Evolutionary conservation across 1,139 yeast genomes (phyloP).

Genomic region (Komagataea norvegica): DNA sequence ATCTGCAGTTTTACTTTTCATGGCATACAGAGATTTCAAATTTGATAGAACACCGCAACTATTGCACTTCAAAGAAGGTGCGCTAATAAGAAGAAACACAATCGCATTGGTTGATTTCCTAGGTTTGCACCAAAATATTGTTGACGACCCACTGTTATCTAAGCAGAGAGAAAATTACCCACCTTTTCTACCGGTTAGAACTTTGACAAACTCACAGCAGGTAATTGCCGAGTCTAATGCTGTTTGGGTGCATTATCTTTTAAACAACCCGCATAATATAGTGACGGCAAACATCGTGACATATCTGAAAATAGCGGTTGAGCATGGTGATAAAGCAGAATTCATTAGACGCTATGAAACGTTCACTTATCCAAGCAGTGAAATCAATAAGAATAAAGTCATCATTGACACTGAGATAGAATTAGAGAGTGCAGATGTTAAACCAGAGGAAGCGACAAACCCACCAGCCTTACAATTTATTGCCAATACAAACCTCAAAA

Average conservation of each 20-base stretch:
- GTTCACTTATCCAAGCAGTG: conserved; percentile 40
- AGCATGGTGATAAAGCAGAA: conserved; percentile 40
- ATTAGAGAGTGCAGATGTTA: conserved; percentile 10
- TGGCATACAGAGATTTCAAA: conserved; percentile 49
- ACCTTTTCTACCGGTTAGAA: conserved; percentile 64
- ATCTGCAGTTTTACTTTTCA: conserved; percentile 49
- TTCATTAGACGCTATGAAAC: conserved; percentile 48
- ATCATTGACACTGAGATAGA: conserved; percentile 9
- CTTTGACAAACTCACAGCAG: conserved; percentile 38
- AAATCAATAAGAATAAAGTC: conserved; percentile 9
- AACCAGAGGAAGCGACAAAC: conserved; percentile 13
- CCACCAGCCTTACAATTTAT: conserved; percentile 14
- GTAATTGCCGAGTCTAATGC: conserved; percentile 77
- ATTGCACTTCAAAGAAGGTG: conserved; percentile 42
- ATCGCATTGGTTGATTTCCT: conserved; percentile 34
- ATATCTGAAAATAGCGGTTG: conserved; percentile 51
- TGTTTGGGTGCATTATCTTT: conserved; percentile 53
- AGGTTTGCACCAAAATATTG: conserved; percentile 19
- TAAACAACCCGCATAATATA: conserved; percentile 40
- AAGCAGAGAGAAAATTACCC: conserved; percentile 31
- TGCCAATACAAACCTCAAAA: conserved; percentile 9
- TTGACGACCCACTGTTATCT: conserved; percentile 27
- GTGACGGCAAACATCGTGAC: conserved; percentile 42
- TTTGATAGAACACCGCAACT: conserved; percentile 37
- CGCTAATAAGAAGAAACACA: conserved; percentile 42